A percentile compares a stretch with the other conserved stretches of the same genome.
phyloP scores from a whole-genome alignment of 1,284 basidiomycete species.

The Mycena citricolor region DNA sequence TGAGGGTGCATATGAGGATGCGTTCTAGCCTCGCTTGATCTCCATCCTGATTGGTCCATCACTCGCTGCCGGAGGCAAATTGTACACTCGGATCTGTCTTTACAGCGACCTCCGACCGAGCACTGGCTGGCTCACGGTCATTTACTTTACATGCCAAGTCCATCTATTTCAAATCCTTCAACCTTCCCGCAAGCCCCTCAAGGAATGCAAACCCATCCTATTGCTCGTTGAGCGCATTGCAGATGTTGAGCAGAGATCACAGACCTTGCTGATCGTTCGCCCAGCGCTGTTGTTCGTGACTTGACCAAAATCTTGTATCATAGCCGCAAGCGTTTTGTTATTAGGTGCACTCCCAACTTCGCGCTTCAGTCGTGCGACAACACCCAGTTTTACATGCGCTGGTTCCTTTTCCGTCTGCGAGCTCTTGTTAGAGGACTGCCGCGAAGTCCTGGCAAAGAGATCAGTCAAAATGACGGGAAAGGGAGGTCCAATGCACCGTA shows the following conservation, averaged over 20 bases:
- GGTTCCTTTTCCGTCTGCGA: slow-evolving; percentile 38
- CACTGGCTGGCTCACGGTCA: no score
- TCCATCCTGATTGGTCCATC: no score
- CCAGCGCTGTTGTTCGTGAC: slow-evolving; percentile 65
- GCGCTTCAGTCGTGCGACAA: slow-evolving; percentile 52
- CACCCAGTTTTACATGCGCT: slow-evolving; percentile 52
- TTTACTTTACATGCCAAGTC: slow-evolving; percentile 17
- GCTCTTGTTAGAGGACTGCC: slow-evolving; percentile 33
- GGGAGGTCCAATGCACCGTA: slow-evolving; percentile 37
- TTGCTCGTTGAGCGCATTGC: slow-evolving; percentile 5
- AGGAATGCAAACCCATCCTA: slow-evolving; percentile 71
- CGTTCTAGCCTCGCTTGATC: no score
- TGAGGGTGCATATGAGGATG: no score
- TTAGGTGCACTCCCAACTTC: slow-evolving; percentile 50
- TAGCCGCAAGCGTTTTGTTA: slow-evolving; percentile 55
- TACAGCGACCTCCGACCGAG: no score
- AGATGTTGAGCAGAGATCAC: slow-evolving; percentile 4
- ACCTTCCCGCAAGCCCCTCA: slow-evolving; percentile 52
- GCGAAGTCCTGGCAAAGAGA: slow-evolving; percentile 39
- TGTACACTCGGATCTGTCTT: no score
- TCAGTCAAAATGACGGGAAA: slow-evolving; percentile 1
- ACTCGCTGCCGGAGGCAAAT: no score
- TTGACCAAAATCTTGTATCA: slow-evolving; percentile 66
- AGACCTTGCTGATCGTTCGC: slow-evolving; percentile 65
- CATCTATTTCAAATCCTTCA: slow-evolving; percentile 37